Percentiles rank a stretch among this genome's conserved stretches.
Conservation (phyloP, 2,329 filamentous ascomycete genomes). For the Trichophyton benhamiae region DNA sequence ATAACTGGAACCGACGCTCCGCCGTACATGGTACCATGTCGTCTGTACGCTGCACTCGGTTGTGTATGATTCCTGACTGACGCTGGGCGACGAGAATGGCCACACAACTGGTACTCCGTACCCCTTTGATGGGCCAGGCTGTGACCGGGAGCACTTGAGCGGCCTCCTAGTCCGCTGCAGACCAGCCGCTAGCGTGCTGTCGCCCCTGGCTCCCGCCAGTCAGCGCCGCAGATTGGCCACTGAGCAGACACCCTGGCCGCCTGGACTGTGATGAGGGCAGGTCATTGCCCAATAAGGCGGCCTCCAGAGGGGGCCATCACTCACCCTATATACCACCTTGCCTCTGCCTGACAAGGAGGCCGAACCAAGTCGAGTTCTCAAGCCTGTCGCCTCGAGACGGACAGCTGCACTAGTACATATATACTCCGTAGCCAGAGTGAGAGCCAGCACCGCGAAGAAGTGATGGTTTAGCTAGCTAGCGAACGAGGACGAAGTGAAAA, state of each 20-base stretch:
- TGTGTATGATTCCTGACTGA: too few species aligned
- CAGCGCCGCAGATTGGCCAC: neutral
- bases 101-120: neutral
- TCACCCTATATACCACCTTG: neutral
- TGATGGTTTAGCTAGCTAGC: neutral
- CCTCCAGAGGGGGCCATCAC: neutral
- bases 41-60: too few species aligned
- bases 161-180: neutral
- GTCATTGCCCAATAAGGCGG: neutral
- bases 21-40: neutral
- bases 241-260: conserved; percentile 1
- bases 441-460: neutral
- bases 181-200: neutral
- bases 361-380: neutral
- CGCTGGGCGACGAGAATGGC: too few species aligned
- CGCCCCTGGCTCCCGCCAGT: neutral
- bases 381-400: too few species aligned
- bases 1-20: neutral
- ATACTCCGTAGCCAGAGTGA: too few species aligned
- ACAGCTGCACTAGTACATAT: too few species aligned
- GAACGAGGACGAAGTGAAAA: neutral
- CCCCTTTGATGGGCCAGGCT: neutral
- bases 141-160: neutral
- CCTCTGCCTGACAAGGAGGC: neutral
- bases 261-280: neutral